Evolutionary conservation across 2,329 filamentous ascomycete genomes (phyloP), one percentile per base, ranked within the genome.

Genomic region (Ophiocordyceps camponoti-saundersi): DNA sequence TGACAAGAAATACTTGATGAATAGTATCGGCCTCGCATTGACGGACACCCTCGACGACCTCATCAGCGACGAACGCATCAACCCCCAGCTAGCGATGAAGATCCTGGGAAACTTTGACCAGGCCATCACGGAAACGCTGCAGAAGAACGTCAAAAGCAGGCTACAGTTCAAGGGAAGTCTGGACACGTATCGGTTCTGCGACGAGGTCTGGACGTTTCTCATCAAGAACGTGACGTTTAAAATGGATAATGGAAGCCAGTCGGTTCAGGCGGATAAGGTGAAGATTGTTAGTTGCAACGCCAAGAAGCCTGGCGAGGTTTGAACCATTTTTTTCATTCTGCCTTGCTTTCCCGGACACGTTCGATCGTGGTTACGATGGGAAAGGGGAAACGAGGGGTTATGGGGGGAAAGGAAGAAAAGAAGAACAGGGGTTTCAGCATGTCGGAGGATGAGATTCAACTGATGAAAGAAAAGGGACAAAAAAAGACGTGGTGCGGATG

Each of bases 171-270:
- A 98, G 85, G 92, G 92, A 44, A 92, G 93, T 61, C 80, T 98
- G 52, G 89, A 96, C 63, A 96, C 92, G 16, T 98, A 98, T 71
- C 84, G 92, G 56, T 98, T 98, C 75, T 98, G 92, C 70, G 92
- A 98, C 67, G 92, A 98, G 69, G 92, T 98, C 49, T 98, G 92
- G 92, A 98, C 92, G 1, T 98, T 98, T 65, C 77, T 98, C 49
- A 94, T 98, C 67, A 95, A 95, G 67, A 92, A 96, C 55, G 89
- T 96, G 48, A 88, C 82, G n/a, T 96, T 98, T 71, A 98, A 98
- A 69, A 82, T 96, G 69, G 90, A 96, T 56, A 86, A 83, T 46
- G 74, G 73, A 54, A 78, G 76, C 48, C 76, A 80, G 50, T 76
- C 77, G 1, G 79, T 96, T 15, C 69, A 76, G 36, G 88, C 89